Base-by-base conservation (phyloP, 495 filamentous ascomycete species). In the Astrothelium macrocarpum region DNA sequence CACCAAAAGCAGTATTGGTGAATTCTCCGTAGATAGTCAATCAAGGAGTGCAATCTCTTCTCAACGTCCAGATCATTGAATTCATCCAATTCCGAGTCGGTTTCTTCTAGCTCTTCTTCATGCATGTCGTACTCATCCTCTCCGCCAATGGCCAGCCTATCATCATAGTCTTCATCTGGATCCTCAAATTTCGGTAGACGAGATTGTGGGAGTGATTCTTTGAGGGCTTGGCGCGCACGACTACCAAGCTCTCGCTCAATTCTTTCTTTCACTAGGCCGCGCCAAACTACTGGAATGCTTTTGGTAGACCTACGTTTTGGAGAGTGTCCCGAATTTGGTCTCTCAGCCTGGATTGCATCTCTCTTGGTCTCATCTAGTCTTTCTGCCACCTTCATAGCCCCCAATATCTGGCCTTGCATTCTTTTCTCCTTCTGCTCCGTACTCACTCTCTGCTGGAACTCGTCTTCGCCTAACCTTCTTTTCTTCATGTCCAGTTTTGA, bases 1-100 rank as follows among this genome's bases (percentile, higher is more conserved):
- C 94, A 99, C 91, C 91, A 99, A 73, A 96, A 96, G 78, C 94
- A 99, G 72, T 99, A 99, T 45, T 80, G 74, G 68, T 89, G 80
- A 67, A 79, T 82, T 32, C 85, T 77, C 26, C 93, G 81, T 43
- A 99, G 71, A 72, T 88, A 85, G 26, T 74, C 67, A 12, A 94
- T 82, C 11, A 96, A 71, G 62, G 75, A 83, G 14, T 76, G 71
- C 60, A 97, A 71, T 65, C 81, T 81, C 67, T 95, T 87, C 1
- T 76, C 77, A 1, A 81, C 78, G 2, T 83, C 80, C 3, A 92
- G 74, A 4, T 80, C 80, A 67, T 91, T 86, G 68, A 96, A 97
- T 45, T 82, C 89, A n/a, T 91, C 87, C 58, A 99, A 70, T 71
- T 96, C 90, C 1, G 80, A 71, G 71, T 98, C 94, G 61, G 94